Evolutionary conservation across 2,329 filamentous ascomycete genomes (phyloP), one percentile per base, ranked within the genome.

Genomic region (Dactylellina leptospora): DNA sequence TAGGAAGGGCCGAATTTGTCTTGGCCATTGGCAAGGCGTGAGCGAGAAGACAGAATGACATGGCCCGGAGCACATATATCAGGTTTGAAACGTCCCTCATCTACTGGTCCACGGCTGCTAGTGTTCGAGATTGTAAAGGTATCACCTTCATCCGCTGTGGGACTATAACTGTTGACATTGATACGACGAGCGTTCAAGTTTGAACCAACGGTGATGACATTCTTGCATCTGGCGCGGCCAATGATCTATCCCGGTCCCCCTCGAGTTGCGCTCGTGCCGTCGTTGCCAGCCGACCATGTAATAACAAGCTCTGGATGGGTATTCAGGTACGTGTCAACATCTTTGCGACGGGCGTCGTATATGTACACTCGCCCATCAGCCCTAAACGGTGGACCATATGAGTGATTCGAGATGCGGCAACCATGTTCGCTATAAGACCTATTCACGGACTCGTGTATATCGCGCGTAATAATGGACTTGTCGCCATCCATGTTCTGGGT

Each of bases 251-350:
- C 38, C 8, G 38, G 16, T 42, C n/a, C n/a, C 16, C 8, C 8
- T n/a, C 4, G n/a, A 42, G 38, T 8, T 42, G 6, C 8, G n/a
- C 4, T 9, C 8, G 38, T n/a, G n/a, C 38, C 38, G 38, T 42
- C 38, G 38, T 42, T 42, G 38, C 38, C 38, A 42, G 38, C 38
- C 38, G 38, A 9, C 38, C 38, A 42, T 42, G 38, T 42, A 42
- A 42, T n/a, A 8, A 42, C 38, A 16, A 42, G 38, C 8, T 42
- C 38, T 42, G 38, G 38, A 42, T 42, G 38, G 8, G 38, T n/a
- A 10, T 8, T n/a, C 8, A 42, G 38, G 38, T 42, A 42, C 8
- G 38, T 42, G 16, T 42, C 38, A 42, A 42, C 38, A 42, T 42
- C 38, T 4, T n/a, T 9, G 16, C 16, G 8, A n/a, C 38, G 38